These are phyloP conservation scores for Acanthamoeba triangularis DNA, from an alignment of 208 protist species.

Conservation along the genomic window DNA sequence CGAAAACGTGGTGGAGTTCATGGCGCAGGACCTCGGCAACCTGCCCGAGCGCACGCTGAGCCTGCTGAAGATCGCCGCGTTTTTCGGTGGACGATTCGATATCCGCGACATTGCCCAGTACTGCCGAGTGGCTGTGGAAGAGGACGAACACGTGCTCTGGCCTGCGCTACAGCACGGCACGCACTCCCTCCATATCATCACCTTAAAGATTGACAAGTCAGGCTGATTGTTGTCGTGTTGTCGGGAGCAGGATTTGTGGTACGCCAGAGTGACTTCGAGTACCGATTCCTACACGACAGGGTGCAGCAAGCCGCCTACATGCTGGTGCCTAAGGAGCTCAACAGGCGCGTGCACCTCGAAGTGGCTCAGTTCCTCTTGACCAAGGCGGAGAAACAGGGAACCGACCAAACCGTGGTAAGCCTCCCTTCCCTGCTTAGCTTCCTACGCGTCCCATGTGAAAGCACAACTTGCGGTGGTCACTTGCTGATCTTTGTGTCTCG, in stretches of 20 bases:
- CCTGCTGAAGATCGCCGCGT: not conserved
- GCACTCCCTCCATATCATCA: not conserved
- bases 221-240: no score
- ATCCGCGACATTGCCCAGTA: not conserved
- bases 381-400: not conserved
- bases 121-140: not conserved
- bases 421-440: no score
- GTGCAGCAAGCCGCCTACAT: slow-evolving; percentile 41
- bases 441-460: no score
- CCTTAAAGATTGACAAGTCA: no score
- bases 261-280: not conserved
- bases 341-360: not conserved
- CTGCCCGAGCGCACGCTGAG: not conserved
- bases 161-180: not conserved
- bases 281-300: slow-evolving; percentile 43
- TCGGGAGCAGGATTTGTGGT: not conserved
- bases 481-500: not conserved
- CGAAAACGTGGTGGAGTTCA: slow-evolving; percentile 63
- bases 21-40: slow-evolving; percentile 40
- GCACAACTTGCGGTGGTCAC: not conserved
- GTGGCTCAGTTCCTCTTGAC: slow-evolving; percentile 16
- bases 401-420: not conserved
- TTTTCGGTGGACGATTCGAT: not conserved
- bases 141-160: not conserved
- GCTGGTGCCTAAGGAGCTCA: not conserved